Evolutionary conservation across 75 land plant species (phyloP), one percentile per base, ranked within the genome.

Genomic region (Azolla pinnata): DNA sequence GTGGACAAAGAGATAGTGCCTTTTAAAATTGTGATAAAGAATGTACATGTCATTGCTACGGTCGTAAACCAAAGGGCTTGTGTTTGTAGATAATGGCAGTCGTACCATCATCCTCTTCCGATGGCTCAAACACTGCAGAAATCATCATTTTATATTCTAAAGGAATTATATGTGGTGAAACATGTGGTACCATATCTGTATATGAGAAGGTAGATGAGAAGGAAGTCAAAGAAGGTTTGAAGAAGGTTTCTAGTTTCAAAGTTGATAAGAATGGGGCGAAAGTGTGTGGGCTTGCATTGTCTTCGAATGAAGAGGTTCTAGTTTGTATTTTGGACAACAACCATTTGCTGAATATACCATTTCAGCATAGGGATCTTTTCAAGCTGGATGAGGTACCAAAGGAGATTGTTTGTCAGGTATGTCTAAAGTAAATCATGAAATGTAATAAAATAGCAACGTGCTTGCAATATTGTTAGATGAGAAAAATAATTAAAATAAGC

Each of bases 161-260:
- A 47, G 73, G 73, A 24, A 66, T 70, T 57, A 54, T 70, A 21
- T 70, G 73, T 50, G 73, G 73, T 23, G 68, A 46, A 33, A 8
- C 38, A 12, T 49, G 44, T 42, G 73, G 73, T 23, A 48, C 29
- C 25, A 34, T 64, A 51, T 64, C 54, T 20, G 40, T 70, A 14
- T 70, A 64, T 31, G 61, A 62, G 7, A 70, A 64, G 57, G 49
- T 40, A 31, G 73, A 70, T 25, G 60, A 58, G 4, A 58, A 65
- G 34, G 73, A 70, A 30, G 48, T 50, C 19, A 65, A 70, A 34
- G 69, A 63, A 31, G 55, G 55, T 3, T 50, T 47, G n/a, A 70
- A 70, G 49, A 70, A 70, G 35, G 67, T 20, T 18, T 30, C 30
- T 18, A 49, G 14, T 18, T 54, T 70, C 28, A 70, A 58, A 48